Percentiles rank a stretch among this genome's conserved stretches.
Evolutionary conservation across 1,284 basidiomycete species (phyloP).

Genomic region (Leccinum griseonigrum): DNA sequence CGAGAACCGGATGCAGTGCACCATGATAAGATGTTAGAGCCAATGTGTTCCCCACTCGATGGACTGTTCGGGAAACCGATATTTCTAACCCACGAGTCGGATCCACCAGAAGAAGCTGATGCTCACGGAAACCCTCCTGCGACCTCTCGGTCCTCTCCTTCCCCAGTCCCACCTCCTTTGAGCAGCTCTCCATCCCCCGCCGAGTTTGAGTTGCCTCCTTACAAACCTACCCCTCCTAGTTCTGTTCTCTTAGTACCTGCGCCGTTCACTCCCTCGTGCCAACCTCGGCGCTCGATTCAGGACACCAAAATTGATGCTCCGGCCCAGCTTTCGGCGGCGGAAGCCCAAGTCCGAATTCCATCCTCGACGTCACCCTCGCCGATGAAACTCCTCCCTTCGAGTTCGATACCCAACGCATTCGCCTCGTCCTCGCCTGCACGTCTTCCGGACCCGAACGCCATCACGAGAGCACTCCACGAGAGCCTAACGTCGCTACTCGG

Average conservation of each 20-base stretch:
- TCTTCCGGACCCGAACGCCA: conserved; percentile 20
- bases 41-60: not conserved
- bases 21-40: not conserved
- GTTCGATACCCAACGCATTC: conserved; percentile 19
- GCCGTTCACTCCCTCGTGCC: not conserved
- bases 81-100: conserved; percentile 16
- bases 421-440: conserved; percentile 22
- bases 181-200: conserved; percentile 29
- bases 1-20: not conserved
- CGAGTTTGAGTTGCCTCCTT: conserved; percentile 5
- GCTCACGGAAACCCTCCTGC: not conserved
- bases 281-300: not conserved
- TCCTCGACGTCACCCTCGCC: conserved; percentile 61
- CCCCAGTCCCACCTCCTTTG: conserved; percentile 20
- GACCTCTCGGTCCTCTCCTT: conserved; percentile 16
- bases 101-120: conserved; percentile 17
- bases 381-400: conserved; percentile 44
- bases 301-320: conserved; percentile 10
- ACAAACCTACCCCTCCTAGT: not conserved
- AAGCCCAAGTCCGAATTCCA: conserved; percentile 40
- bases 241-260: not conserved
- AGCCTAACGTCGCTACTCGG: conserved; percentile 65
- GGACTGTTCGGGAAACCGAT: conserved; percentile 23
- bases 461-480: conserved; percentile 50
- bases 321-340: conserved; percentile 14